These are phyloP conservation scores for Fusarium palustre DNA, from an alignment of 2,329 filamentous ascomycete genomes.

Conservation along the genomic window DNA sequence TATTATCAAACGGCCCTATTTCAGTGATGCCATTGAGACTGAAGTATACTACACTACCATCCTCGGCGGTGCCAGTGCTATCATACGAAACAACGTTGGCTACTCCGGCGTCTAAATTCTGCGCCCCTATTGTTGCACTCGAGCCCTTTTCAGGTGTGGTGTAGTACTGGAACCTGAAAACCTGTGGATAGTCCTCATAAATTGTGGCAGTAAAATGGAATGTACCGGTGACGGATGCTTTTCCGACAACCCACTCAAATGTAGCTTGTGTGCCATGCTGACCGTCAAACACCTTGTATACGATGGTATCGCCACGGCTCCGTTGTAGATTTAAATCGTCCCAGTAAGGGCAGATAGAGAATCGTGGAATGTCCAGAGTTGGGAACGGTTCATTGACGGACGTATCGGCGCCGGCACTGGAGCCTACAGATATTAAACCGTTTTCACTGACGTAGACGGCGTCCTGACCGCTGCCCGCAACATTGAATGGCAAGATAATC, in stretches of 20 bases:
- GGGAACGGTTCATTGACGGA: not conserved
- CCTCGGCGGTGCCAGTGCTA: rapidly evolving
- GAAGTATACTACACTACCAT: not conserved
- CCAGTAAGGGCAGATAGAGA: not conserved
- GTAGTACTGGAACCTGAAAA: not conserved
- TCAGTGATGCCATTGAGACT: not conserved
- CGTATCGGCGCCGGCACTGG: too few relatives aligned
- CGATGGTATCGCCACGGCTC: not conserved
- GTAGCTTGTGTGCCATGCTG: not conserved
- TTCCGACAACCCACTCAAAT: not conserved
- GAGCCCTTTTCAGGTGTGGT: not conserved
- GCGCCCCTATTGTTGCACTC: not conserved
- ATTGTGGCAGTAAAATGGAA: not conserved
- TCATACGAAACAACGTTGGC: not conserved
- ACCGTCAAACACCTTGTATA: not conserved
- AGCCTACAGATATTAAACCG: not conserved
- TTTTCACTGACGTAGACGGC: not conserved
- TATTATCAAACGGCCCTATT: not conserved
- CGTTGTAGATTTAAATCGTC: not conserved
- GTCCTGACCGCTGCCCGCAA: not conserved
- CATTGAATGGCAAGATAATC: not conserved
- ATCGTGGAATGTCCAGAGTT: not conserved
- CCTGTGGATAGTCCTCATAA: not conserved
- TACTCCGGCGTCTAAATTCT: not conserved
- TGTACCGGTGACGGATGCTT: rapidly evolving